Evolutionary conservation across 164 flowering plant species (phyloP), one percentile per base, ranked within the genome.

Genomic region (Vitis labrusca): DNA sequence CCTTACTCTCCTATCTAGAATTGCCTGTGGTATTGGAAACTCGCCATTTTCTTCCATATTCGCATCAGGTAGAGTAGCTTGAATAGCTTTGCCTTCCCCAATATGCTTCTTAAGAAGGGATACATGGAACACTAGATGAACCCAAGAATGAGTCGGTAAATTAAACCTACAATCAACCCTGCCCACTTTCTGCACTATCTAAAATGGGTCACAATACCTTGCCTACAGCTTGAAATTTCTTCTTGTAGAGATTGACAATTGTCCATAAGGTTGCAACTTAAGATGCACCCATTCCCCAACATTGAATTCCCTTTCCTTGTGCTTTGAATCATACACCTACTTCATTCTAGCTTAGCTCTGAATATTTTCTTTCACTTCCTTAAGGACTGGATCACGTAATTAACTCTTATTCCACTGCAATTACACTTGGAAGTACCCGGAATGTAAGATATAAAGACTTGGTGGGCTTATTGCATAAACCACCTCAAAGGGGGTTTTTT

Each of bases 201-300:
- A n/a, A n/a, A 47, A 70, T 0, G 67, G 74, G 1, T 68, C 71
- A 71, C 14, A 75, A 66, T 19, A 75, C 30, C 29, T 50, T 1
- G 67, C 19, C 1, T 74, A 14, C 1, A 71, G 51, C 56, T 70
- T 71, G 6, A 15, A 5, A 30, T 53, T 29, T 9, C 11, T 44
- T n/a, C 69, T 27, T 10, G 15, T 1, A 7, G 13, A 15, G 1
- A 71, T 8, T 3, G 60, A 44, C 4, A 16, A 2, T 23, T 71
- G 67, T 9, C 59, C 15, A 30, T 66, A 71, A 5, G 78, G 66
- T 3, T 53, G 61, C 9, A 65, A 16, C 32, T 30, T 65, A 0
- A 75, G 5, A 14, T 64, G 70, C 0, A 70, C 71, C 50, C 29
- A 65, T 9, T 59, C 37, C 0, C 70, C 74, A n/a, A 61, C 50